A percentile compares a stretch with the other conserved stretches of the same genome.
phyloP scores from a whole-genome alignment of 345 rosid genomes.

The Acer negundo region DNA sequence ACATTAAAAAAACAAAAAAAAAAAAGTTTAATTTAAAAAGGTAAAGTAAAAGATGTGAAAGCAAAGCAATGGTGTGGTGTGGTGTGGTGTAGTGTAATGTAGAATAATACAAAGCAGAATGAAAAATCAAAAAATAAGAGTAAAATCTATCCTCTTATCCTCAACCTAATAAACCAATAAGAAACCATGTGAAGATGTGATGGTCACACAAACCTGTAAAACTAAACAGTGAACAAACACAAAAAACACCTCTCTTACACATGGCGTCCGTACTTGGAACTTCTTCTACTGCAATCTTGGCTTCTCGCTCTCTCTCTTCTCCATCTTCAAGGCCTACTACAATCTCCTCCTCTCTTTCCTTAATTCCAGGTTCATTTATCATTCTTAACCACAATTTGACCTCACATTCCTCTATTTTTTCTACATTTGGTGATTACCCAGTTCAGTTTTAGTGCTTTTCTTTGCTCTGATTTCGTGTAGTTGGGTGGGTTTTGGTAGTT shows the following conservation, averaged over 20 bases:
- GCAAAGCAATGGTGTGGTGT: no score
- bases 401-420: background rate
- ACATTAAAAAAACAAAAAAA: no score
- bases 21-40: no score
- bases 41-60: no score
- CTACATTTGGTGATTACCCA: constrained; percentile 17
- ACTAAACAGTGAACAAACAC: constrained; percentile 6
- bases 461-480: background rate
- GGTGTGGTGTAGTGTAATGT: no score
- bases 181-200: constrained; percentile 19
- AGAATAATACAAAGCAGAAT: background rate
- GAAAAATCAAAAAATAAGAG: background rate
- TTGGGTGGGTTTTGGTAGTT: no score
- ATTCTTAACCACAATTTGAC: background rate
- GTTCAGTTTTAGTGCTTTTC: background rate
- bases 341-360: constrained; percentile 37
- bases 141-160: constrained; percentile 70
- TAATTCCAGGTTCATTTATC: constrained; percentile 38
- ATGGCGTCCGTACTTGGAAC: constrained; percentile 86
- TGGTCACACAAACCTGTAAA: constrained; percentile 21
- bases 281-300: constrained; percentile 53
- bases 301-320: constrained; percentile 51
- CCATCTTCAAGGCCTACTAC: constrained; percentile 47
- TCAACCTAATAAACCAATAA: constrained; percentile 33
- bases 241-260: constrained; percentile 15